Base-by-base conservation (phyloP, 2,329 filamentous ascomycete genomes). In the Pezicula neosporulosa region DNA sequence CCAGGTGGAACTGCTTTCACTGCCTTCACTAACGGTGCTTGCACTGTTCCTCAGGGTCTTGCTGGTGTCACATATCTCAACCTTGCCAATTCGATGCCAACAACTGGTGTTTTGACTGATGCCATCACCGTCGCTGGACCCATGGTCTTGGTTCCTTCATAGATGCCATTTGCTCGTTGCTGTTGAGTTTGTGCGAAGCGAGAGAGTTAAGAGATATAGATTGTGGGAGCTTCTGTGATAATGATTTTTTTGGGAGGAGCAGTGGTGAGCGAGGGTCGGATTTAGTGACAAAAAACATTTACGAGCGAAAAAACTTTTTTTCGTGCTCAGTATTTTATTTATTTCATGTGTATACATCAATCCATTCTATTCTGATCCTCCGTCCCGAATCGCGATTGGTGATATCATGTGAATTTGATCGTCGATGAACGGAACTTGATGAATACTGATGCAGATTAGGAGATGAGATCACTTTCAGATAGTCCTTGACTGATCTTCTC, bases 1-100 rank as follows among this genome's bases (percentile, higher is more conserved):
- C 73, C 78, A 38, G 80, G 81, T 49, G 82, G 82, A 59, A 82
- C 81, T 37, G 73, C 73, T 50, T 90, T 89, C 68, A 73, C 76
- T 0, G 56, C 74, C 24, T 82, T 88, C 64, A 71, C 74, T 38
- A 69, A 74, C 39, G 72, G 72, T 3, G 77, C 72, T 55, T 90
- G 86, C 66, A 69, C 72, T 43, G 77, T 88, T 24, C 86, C 86
- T 13, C 76, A 81, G 61, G 77, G 77, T 62, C 69, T 89, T 41
- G 73, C 75, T 8, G 86, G 86, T 44, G 73, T 87, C 56, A 80
- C 81, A 46, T 90, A 87, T 69, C 76, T 89, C 62, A 82, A 83
- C 61, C 74, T 90, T 59, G 81, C 85, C 50, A 86, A 66, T 61
- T 64, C 66, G 28, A 73, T 70, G 2, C 80, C 81, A 16, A 63